Percentiles rank a stretch among this genome's conserved stretches.
phyloP scores from a whole-genome alignment of 2,329 filamentous ascomycete species.

The Penicillium sp. region DNA sequence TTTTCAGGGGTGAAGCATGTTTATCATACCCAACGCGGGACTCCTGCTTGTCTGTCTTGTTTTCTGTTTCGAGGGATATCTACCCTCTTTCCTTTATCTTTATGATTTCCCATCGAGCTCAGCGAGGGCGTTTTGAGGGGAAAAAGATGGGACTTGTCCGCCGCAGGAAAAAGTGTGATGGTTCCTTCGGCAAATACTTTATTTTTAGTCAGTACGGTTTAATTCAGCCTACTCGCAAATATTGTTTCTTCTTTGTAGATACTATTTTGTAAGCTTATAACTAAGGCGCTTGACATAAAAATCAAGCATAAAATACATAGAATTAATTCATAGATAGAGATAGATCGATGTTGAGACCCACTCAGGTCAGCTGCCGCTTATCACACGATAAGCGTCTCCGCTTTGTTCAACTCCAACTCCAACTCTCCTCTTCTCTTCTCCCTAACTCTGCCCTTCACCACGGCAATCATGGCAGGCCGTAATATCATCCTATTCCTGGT shows the following conservation, averaged over 20 bases:
- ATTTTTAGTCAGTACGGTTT: neutral
- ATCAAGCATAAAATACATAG: no score
- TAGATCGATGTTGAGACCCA: neutral
- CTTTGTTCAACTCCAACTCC: slow-evolving; percentile 8
- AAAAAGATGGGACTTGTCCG: slow-evolving; percentile 13
- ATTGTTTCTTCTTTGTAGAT: neutral
- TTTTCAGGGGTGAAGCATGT: slow-evolving; percentile 16
- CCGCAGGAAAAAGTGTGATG: slow-evolving; percentile 1
- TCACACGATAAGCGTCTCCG: slow-evolving; percentile 13
- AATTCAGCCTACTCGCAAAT: neutral
- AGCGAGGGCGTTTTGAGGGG: slow-evolving; percentile 24
- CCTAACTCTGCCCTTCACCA: neutral
- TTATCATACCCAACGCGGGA: slow-evolving; percentile 19
- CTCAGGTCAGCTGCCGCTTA: slow-evolving; percentile 12
- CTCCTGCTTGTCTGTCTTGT: slow-evolving; percentile 6
- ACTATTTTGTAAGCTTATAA: neutral
- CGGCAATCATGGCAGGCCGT: slow-evolving; percentile 61
- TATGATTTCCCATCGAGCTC: slow-evolving; percentile 16
- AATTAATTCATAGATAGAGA: no score
- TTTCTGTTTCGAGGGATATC: slow-evolving; percentile 13
- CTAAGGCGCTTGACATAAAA: neutral
- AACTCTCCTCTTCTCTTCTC: slow-evolving; percentile 2
- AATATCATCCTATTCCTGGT: slow-evolving; percentile 78
- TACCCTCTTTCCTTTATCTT: slow-evolving; percentile 7
- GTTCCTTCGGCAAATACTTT: neutral